Evolutionary conservation across 2,329 filamentous ascomycete species (phyloP), one percentile per base, ranked within the genome.

Genomic region (Sclerotinia minor): DNA sequence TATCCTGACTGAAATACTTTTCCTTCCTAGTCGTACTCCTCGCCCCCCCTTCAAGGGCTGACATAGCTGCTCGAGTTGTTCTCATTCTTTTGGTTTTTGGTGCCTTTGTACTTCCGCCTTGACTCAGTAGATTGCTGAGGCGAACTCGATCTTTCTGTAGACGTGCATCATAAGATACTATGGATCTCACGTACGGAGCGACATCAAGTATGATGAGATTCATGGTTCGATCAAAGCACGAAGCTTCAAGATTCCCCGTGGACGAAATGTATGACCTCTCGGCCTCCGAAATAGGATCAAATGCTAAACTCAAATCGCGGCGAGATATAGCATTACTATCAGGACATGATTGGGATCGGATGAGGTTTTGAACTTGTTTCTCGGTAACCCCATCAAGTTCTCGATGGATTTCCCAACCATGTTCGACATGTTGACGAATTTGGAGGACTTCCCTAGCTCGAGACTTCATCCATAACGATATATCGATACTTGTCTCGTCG

Each of bases 161-260:
- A 1, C 83, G 83, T 26, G 87, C 81, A 73, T 98, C 94, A 75
- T 89, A 91, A 0, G 88, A 83, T 2, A 94, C 88, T 69, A 99
- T 98, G 49, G 85, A 84, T 15, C 96, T 90, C n/a, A 98, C 86
- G 77, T 92, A 98, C 0, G 96, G 95, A 0, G 93, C 94, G 2
- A 98, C 82, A 71, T 99, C 95, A 17, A 89, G 80, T 0, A 86
- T 83, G 44, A 97, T 86, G 26, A 89, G 81, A 0, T 79, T 77
- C 73, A 90, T 80, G 0, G 87, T 87, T 54, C 91, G 87, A 73
- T 97, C 92, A 72, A 97, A 92, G 0, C 90, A 87, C 0, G 92
- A 94, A 0, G 90, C 83, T 45, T 87, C 85, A 1, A 92, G 82
- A 81, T 81, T 24, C 75, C 77, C 1, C 79, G 76, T 41, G 75